Conservation (phyloP, 2,329 filamentous ascomycete genomes). For the Grosmannia penicillata region DNA sequence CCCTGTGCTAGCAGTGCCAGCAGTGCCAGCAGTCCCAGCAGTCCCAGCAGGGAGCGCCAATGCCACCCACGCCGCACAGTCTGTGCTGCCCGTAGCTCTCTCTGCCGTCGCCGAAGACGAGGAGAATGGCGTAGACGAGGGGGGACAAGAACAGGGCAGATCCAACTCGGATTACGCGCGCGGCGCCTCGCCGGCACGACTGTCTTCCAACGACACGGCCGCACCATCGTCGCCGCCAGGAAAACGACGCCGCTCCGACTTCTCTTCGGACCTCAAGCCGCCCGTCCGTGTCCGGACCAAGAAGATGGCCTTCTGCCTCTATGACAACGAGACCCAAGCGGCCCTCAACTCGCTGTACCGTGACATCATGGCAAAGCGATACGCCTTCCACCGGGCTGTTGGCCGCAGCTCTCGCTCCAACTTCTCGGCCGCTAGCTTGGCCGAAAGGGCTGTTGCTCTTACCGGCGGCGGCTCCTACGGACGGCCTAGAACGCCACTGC, state of each 20-base stretch:
- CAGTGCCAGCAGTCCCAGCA: too few species aligned
- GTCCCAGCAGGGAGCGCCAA: too few species aligned
- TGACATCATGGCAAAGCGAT: conserved; percentile 8
- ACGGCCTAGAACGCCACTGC: background rate
- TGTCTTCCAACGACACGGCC: background rate
- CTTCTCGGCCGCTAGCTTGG: background rate
- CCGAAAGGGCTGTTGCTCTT: background rate
- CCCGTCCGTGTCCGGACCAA: conserved; percentile 5
- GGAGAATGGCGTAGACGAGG: background rate
- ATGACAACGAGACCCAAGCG: conserved; percentile 7
- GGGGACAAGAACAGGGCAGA: conserved; percentile 38
- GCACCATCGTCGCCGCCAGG: conserved; percentile 11
- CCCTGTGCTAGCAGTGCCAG: too few species aligned
- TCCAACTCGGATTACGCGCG: conserved; percentile 17
- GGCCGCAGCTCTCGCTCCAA: background rate
- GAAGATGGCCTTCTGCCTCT: conserved; percentile 1
- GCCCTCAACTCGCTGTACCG: conserved; percentile 4
- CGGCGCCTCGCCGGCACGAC: conserved; percentile 23
- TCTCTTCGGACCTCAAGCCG: conserved; percentile 7
- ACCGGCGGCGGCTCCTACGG: background rate
- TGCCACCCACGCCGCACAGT: background rate
- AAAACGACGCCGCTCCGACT: conserved; percentile 9
- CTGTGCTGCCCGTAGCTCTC: background rate
- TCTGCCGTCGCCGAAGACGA: background rate
- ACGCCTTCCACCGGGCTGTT: conserved; percentile 8